Percentiles rank a stretch among this genome's conserved stretches.
Conservation (phyloP, 306 rosid genomes). For the Carpinus viminea region DNA sequence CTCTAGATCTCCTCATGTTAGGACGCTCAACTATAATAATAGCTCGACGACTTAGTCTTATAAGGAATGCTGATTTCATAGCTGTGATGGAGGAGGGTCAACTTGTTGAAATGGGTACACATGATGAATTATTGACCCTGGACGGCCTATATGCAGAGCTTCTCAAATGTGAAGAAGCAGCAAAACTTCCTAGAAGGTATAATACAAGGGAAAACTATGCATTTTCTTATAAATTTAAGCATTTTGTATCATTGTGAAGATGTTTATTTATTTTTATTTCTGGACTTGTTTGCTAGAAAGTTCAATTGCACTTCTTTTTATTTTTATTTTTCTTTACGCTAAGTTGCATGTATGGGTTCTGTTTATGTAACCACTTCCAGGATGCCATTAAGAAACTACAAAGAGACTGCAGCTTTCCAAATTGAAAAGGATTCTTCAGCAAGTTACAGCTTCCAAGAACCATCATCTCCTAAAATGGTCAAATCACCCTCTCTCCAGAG, state of each 20-base stretch:
- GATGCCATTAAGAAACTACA: slow-evolving; percentile 93
- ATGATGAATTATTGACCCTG: slow-evolving; percentile 76
- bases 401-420: slow-evolving; percentile 87
- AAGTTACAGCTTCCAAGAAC: slow-evolving; percentile 81
- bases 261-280: not conserved
- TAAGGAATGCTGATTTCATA: slow-evolving; percentile 97
- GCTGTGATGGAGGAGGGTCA: slow-evolving; percentile 99
- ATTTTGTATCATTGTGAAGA: not conserved
- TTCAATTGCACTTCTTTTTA: not conserved
- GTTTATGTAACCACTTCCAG: slow-evolving; percentile 38
- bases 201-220: slow-evolving; percentile 26
- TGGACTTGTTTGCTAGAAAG: not conserved
- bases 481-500: slow-evolving; percentile 97
- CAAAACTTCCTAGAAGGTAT: slow-evolving; percentile 98
- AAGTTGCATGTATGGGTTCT: slow-evolving; percentile 1
- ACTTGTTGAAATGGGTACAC: slow-evolving; percentile 98
- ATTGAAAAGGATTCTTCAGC: slow-evolving; percentile 96
- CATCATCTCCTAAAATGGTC: slow-evolving; percentile 93
- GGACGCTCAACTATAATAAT: slow-evolving; percentile 97
- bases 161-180: slow-evolving; percentile 93
- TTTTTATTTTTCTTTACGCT: not conserved
- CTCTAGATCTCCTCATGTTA: slow-evolving; percentile 95
- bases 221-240: slow-evolving; percentile 13
- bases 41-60: slow-evolving; percentile 99
- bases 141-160: slow-evolving; percentile 97